Conservation (phyloP, 2,329 filamentous ascomycete genomes). For the Dactylella cylindrospora region DNA sequence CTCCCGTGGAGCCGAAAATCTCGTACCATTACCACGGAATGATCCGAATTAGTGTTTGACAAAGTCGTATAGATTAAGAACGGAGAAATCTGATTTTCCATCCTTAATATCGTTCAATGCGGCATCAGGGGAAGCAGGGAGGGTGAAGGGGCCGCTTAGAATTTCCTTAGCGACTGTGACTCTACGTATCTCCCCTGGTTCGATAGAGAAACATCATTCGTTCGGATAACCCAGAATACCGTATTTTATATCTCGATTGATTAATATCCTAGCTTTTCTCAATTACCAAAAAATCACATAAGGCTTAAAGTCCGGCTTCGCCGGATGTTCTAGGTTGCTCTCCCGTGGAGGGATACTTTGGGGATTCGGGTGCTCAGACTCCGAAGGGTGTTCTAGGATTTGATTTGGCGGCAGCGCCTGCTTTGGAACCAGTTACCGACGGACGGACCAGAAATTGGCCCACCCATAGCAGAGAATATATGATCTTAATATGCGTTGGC, state of each 20-base stretch:
- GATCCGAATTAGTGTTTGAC: too few relatives aligned
- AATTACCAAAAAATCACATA: slow-evolving; percentile 13
- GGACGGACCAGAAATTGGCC: slow-evolving; percentile 28
- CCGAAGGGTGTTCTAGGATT: too few relatives aligned
- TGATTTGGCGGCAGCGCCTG: neutral
- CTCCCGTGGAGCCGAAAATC: slow-evolving; percentile 16
- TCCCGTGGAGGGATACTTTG: slow-evolving; percentile 12
- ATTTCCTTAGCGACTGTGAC: too few relatives aligned
- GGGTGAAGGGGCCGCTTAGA: slow-evolving; percentile 9
- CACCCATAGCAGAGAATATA: too few relatives aligned
- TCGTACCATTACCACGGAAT: neutral
- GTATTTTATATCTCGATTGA: neutral
- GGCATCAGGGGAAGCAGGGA: neutral
- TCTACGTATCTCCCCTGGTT: too few relatives aligned
- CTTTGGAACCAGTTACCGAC: slow-evolving; percentile 11
- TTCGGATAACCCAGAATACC: slow-evolving; percentile 18
- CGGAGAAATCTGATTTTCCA: slow-evolving; percentile 20
- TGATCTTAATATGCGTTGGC: too few relatives aligned
- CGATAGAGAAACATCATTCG: slow-evolving; percentile 12
- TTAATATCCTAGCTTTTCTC: neutral
- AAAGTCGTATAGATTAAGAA: slow-evolving; percentile 9
- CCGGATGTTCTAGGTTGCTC: slow-evolving; percentile 26
- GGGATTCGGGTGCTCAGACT: slow-evolving; percentile 15
- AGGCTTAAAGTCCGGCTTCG: neutral
- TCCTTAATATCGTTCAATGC: neutral